phyloP scores from a whole-genome alignment of 805 yeast species.

The Monosporozyma yasuniensis region DNA sequence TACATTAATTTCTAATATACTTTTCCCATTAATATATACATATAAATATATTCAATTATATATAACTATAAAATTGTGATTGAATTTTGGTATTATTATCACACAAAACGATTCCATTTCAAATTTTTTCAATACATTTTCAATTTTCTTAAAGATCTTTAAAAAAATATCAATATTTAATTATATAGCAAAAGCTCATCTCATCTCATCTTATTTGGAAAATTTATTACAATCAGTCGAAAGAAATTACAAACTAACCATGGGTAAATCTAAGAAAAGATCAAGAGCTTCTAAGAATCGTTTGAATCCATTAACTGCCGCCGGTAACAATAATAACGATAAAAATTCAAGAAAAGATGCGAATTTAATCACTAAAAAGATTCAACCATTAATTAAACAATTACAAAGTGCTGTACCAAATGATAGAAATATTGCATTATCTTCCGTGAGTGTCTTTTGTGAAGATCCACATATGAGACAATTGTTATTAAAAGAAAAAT shows the following conservation, averaged over 20 bases:
- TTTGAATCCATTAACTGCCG: constrained; percentile 28
- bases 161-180: neutral
- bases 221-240: neutral
- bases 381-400: constrained; percentile 60
- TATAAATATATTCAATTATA: no score
- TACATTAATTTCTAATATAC: no score
- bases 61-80: no score
- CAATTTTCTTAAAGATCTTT: neutral
- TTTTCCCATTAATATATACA: no score
- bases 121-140: neutral
- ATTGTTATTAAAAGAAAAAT: constrained; percentile 58
- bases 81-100: neutral
- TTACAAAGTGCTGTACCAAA: constrained; percentile 53
- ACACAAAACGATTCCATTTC: neutral
- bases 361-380: constrained; percentile 41
- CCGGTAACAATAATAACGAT: constrained; percentile 12
- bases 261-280: constrained; percentile 73
- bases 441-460: constrained; percentile 59
- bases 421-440: constrained; percentile 70
- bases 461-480: constrained; percentile 61
- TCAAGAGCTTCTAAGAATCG: constrained; percentile 41
- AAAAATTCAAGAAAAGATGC: constrained; percentile 37
- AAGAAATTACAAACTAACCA: constrained; percentile 21
- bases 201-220: neutral
- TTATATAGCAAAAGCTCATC: neutral